Base-by-base conservation (phyloP, 495 filamentous ascomycete genomes). In the Aspergillus incahuasiensis region DNA sequence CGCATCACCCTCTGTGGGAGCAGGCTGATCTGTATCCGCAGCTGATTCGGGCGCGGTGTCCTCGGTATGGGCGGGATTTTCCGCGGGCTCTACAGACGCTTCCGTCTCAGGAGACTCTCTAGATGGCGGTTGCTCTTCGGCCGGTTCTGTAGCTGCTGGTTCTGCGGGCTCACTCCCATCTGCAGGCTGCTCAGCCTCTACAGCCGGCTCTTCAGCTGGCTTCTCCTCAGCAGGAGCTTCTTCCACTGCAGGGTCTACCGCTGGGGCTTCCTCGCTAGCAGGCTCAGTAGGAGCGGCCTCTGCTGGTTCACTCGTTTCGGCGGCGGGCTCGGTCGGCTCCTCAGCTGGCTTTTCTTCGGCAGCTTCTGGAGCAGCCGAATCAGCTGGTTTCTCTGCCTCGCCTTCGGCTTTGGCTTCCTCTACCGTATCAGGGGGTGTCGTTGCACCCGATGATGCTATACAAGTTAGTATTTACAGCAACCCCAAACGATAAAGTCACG, bases 361-460 rank as follows among this genome's bases (percentile, higher is more conserved):
- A 45, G 60, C 1, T 52, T 63, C 51, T 45, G 55, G 45, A n/a
- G 53, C 32, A 18, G 51, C 40, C 19, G 60, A 59, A 19, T 64
- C 32, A 11, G 32, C 32, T 6, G 32, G 52, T 43, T 18, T 43
- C 34, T 68, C 66, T 35, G 58, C 63, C 11, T 65, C 63, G n/a
- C 32, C 44, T 18, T 61, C 44, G 30, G 55, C 60, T 45, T 64
- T 57, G 15, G 59, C 18, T 20, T 62, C 45, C 46, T 67, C 68
- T 54, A 58, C 58, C 42, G 60, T 42, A 41, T 68, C 69, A 11
- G 66, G 63, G 18, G 64, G 59, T 44, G 66, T 63, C 50, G 59
- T 62, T 34, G 60, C 61, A 55, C 68, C 67, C 34, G 65, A 55
- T 24, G 65, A 50, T 55, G 59, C 70, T 74, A 49, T 24, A 15